These are phyloP conservation scores for Wilhelminamyces savonicus DNA, from an alignment of 805 yeast species.

Conservation along the genomic window DNA sequence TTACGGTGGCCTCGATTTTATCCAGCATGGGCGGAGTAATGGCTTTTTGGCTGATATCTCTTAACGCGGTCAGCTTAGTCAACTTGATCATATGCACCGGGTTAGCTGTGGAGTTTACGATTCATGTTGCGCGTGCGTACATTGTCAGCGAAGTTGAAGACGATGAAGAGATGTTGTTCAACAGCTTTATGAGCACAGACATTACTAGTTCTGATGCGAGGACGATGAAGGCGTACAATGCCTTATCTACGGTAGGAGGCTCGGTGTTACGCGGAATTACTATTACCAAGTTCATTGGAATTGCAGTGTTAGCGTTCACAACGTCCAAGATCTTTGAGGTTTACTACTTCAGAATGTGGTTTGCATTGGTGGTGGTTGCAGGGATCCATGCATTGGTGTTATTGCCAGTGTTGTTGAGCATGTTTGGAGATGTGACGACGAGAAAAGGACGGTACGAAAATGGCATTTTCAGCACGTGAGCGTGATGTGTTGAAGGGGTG, in stretches of 20 bases:
- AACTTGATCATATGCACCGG: constrained; percentile 91
- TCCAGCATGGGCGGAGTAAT: constrained; percentile 75
- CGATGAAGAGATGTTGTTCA: constrained; percentile 8
- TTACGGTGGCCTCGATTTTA: constrained; percentile 59
- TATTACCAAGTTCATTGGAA: constrained; percentile 83
- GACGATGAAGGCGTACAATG: constrained; percentile 38
- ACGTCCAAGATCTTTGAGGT: constrained; percentile 82
- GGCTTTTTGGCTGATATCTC: constrained; percentile 65
- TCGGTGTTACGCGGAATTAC: constrained; percentile 90
- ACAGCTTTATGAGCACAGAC: constrained; percentile 9
- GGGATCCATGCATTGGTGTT: constrained; percentile 73
- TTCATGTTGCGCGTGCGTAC: constrained; percentile 79
- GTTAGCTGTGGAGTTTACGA: constrained; percentile 86
- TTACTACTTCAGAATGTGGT: constrained; percentile 94
- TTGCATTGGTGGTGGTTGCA: constrained; percentile 68
- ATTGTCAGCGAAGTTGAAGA: constrained; percentile 34
- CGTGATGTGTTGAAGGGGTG: too few relatives aligned
- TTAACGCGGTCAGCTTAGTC: constrained; percentile 87
- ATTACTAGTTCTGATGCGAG: constrained; percentile 4
- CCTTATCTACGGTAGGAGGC: constrained; percentile 78
- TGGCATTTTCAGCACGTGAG: too few relatives aligned
- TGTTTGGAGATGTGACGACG: constrained; percentile 41
- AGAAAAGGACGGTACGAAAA: background rate
- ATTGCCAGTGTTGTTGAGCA: constrained; percentile 67
- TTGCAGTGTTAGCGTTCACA: constrained; percentile 79